Percentiles rank a stretch among this genome's conserved stretches.
Conservation (phyloP, 139 green algal species). For the Coelastrella sp. region DNA sequence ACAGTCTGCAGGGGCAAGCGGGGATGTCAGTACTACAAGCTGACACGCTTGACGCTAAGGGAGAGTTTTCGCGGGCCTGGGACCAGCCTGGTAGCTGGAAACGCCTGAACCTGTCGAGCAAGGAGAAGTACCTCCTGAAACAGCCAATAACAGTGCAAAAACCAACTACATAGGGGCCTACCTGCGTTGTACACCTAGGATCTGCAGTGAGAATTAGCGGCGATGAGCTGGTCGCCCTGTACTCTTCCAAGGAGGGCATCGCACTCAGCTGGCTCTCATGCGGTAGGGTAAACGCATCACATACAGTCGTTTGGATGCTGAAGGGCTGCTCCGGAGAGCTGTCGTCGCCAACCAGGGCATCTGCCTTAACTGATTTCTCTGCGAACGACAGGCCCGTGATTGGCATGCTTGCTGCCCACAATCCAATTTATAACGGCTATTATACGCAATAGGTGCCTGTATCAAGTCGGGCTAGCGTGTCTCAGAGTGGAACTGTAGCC, state of each 20-base stretch:
- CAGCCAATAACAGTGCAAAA: background rate
- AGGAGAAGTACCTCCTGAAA: no score
- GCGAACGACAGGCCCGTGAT: background rate
- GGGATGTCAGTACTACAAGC: no score
- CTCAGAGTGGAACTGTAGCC: background rate
- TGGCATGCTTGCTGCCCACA: background rate
- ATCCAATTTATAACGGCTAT: background rate
- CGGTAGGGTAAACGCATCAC: background rate
- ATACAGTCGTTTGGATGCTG: background rate
- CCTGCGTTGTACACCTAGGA: background rate
- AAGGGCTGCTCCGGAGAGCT: background rate
- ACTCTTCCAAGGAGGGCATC: background rate
- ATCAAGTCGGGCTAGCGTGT: no score
- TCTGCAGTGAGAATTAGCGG: slow-evolving; percentile 7
- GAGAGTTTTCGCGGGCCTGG: background rate
- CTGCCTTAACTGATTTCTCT: background rate
- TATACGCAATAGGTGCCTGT: no score
- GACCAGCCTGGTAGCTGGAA: no score
- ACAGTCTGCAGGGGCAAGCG: background rate
- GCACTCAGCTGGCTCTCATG: background rate
- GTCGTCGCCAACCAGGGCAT: background rate
- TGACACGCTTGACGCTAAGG: background rate
- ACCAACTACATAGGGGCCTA: background rate
- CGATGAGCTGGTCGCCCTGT: background rate
- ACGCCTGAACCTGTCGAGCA: no score